Conservation (phyloP, 371 early-diverging fungal genomes). For the Lichtheimia ramosa region DNA sequence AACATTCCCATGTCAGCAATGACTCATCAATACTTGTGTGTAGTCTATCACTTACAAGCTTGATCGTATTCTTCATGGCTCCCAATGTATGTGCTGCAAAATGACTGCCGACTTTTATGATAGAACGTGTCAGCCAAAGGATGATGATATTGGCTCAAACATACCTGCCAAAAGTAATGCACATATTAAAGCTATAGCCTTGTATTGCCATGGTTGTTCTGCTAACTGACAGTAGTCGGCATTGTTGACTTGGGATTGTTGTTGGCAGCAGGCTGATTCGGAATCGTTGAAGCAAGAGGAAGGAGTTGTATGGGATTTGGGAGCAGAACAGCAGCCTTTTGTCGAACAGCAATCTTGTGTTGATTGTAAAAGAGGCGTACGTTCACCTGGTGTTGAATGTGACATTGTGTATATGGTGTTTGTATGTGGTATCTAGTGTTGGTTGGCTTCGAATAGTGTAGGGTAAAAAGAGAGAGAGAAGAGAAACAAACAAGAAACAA, state of each 20-base stretch:
- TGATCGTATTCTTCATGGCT: conserved; percentile 67
- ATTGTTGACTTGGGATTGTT: conserved; percentile 8
- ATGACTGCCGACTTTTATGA: conserved; percentile 65
- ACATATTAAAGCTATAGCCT: conserved; percentile 60
- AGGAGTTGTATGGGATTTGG: no score
- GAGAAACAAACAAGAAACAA: no score
- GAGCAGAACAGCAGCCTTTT: no score
- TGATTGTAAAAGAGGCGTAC: no score
- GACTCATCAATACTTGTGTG: not conserved
- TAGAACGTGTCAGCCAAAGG: not conserved
- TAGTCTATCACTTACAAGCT: conserved; percentile 49
- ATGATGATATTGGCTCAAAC: not conserved
- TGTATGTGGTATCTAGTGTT: no score
- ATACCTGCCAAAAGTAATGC: conserved; percentile 67
- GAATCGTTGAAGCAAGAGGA: no score
- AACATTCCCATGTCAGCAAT: not conserved
- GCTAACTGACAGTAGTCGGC: conserved; percentile 31
- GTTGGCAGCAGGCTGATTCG: conserved; percentile 12
- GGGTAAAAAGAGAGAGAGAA: no score
- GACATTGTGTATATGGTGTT: no score
- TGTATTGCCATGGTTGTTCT: conserved; percentile 60
- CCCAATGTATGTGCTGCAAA: conserved; percentile 75
- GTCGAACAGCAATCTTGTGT: no score
- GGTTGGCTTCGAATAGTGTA: no score
- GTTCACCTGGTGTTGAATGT: no score